A percentile compares a stretch with the other conserved stretches of the same genome.
phyloP scores from a whole-genome alignment of 441 rosid genomes.

The Omphalea diandra region DNA sequence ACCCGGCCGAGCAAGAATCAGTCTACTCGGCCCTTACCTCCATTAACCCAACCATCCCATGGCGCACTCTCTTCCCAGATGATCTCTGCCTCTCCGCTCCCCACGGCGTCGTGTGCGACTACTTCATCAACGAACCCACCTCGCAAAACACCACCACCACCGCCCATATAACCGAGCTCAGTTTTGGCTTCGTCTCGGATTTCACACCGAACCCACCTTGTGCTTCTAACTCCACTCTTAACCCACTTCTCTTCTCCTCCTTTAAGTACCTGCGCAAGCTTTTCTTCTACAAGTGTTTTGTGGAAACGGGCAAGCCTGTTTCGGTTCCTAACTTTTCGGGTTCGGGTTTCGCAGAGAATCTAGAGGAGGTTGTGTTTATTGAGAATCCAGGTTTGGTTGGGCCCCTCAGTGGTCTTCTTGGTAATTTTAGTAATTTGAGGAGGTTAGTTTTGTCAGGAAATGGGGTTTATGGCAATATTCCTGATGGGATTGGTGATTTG shows the following conservation, averaged over 20 bases:
- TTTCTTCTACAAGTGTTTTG: slow-evolving; percentile 66
- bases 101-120: slow-evolving; percentile 62
- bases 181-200: slow-evolving; percentile 63
- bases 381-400: slow-evolving; percentile 53
- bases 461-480: slow-evolving; percentile 51
- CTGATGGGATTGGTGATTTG: slow-evolving; percentile 38
- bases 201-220: slow-evolving; percentile 61
- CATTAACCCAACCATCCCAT: slow-evolving; percentile 47
- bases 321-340: slow-evolving; percentile 32
- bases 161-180: slow-evolving; percentile 55
- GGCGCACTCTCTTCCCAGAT: slow-evolving; percentile 59
- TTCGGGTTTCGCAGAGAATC: slow-evolving; percentile 33
- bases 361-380: slow-evolving; percentile 61
- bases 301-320: slow-evolving; percentile 31
- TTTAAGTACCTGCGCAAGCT: slow-evolving; percentile 58
- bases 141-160: slow-evolving; percentile 22
- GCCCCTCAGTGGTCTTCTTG: slow-evolving; percentile 36
- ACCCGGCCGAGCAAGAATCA: slow-evolving; percentile 53
- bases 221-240: slow-evolving; percentile 46
- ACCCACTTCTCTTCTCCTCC: slow-evolving; percentile 50
- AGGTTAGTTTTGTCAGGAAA: slow-evolving; percentile 56
- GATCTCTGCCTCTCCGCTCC: slow-evolving; percentile 66
- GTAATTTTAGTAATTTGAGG: slow-evolving; percentile 44
- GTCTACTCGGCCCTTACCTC: slow-evolving; percentile 48
- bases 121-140: slow-evolving; percentile 22